Base-by-base conservation (phyloP, 176 grass and related monocot genomes). In the Cocos nucifera region DNA sequence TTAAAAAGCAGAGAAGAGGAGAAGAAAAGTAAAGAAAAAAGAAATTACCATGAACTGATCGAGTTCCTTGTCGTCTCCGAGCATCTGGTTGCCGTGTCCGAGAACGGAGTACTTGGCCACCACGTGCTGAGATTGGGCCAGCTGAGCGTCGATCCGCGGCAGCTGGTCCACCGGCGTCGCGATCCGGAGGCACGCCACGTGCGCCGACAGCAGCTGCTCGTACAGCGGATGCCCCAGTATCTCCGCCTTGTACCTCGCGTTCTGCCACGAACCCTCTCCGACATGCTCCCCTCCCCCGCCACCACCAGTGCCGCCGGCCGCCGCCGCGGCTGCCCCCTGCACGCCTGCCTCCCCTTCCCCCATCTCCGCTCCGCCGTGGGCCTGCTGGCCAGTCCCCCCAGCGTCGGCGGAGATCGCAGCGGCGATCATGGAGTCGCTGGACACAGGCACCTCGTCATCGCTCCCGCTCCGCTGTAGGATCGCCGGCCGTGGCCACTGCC, bases 81-180 rank as follows among this genome's bases (percentile, higher is more conserved):
- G 17, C 59, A 62, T 25, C 50, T 48, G 59, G 70, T 77, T 51
- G 12, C 72, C 84, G 4, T 58, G 62, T 2, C 53, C 70, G 0
- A 74, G 71, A 7, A 82, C 78, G 0, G 28, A 66, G 66, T 54
- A 79, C 2, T 79, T 86, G 3, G 81, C 78, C 1, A 73, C 63
- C 48, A 85, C 50, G 51, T 78, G 69, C 56, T 79, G 87, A 4
- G 92, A 76, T n/a, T 85, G 63, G 14, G 82, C 78, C 23, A 97
- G 83, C 73, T 97, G 93, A 52, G 84, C 83, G 84, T 97, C 93
- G 73, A 97, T 86, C 52, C 78, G 80, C 14, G 93, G 81, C 16
- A 97, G 81, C 80, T 97, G 93, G 78, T 97, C 93, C 15, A 97
- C 93, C 55, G 87, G 93, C 15, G 93, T 97, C 62, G 93, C 93